Evolutionary conservation across 2,329 filamentous ascomycete genomes (phyloP).

Genomic region (Colletotrichum sp.): DNA sequence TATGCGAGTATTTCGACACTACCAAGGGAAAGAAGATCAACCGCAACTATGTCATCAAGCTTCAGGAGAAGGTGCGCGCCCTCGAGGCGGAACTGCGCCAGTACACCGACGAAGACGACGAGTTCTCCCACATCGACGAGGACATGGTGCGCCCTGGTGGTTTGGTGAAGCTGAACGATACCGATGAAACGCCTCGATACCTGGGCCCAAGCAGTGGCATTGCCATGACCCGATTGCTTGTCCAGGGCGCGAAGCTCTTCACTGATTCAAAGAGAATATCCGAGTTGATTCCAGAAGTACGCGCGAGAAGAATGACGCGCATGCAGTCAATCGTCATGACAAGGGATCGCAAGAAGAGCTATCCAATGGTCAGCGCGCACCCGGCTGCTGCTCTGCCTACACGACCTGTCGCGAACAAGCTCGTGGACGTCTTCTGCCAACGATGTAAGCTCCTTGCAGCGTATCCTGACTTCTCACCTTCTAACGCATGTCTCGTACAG

Average conservation of each 20-base stretch:
- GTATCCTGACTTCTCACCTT: background rate
- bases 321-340: constrained; percentile 66
- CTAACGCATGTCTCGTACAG: constrained; percentile 48
- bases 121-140: constrained; percentile 74
- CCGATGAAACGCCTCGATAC: constrained; percentile 86
- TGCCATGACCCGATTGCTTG: constrained; percentile 90
- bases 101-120: constrained; percentile 78
- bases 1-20: constrained; percentile 95
- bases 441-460: constrained; percentile 65
- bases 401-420: constrained; percentile 73
- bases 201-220: constrained; percentile 95
- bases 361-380: constrained; percentile 86
- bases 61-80: constrained; percentile 84
- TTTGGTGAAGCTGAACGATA: constrained; percentile 82
- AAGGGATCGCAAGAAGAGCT: constrained; percentile 78
- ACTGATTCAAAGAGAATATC: constrained; percentile 91
- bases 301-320: constrained; percentile 58
- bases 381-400: constrained; percentile 79
- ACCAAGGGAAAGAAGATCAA: constrained; percentile 85
- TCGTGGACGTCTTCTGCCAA: constrained; percentile 85
- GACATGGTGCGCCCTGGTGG: constrained; percentile 88
- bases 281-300: constrained; percentile 83
- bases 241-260: constrained; percentile 95
- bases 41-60: constrained; percentile 88
- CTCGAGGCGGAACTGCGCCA: constrained; percentile 83